Base-by-base conservation (phyloP, 2,329 filamentous ascomycete genomes). In the Diaporthe ilicicola region DNA sequence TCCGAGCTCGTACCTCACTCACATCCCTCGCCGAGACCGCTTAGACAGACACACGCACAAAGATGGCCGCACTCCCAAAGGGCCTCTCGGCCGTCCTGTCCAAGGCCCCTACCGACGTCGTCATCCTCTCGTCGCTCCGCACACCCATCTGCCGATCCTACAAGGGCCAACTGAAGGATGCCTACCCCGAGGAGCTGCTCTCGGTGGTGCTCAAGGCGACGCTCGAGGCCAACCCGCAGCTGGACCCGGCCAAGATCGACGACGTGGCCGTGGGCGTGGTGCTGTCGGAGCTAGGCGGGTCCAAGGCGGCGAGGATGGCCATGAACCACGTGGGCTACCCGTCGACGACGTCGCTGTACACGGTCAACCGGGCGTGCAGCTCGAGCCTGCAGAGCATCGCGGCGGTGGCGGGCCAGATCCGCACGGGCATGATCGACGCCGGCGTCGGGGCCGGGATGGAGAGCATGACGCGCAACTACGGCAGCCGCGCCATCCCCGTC, bases 391-490 rank as follows among this genome's bases (percentile, higher is more conserved):
- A 93, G 75, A 91, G 92, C 32, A 92, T 98, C 64, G 92, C 94
- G 1, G 84, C 86, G 17, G 86, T 97, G 3, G 92, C 93, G 6
- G 90, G 92, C 70, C 87, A 91, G 73, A 96, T 98, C 76, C 88
- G 90, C n/a, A 86, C 88, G 0, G 94, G 93, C 1, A 88, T 89
- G 75, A 92, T 95, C 65, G 88, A 91, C 73, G 85, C 87, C 0
- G 95, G 94, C 72, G 90, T 98, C 73, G 95, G 91, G 12, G 95
- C 93, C 2, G 95, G 95, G 37, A 97, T 97, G 93, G 95, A 98
- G 87, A 95, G 92, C 83, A 98, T 98, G 95, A 97, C 94, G 74
- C 85, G 92, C 74, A 97, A 97, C 83, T 98, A 98, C 82, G 94
- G 91, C 65, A 90, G 86, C 32, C 86, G 90, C 70, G 95, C 95